phyloP scores from a whole-genome alignment of 2,329 filamentous ascomycete genomes.

The Teratosphaeria destructans region DNA sequence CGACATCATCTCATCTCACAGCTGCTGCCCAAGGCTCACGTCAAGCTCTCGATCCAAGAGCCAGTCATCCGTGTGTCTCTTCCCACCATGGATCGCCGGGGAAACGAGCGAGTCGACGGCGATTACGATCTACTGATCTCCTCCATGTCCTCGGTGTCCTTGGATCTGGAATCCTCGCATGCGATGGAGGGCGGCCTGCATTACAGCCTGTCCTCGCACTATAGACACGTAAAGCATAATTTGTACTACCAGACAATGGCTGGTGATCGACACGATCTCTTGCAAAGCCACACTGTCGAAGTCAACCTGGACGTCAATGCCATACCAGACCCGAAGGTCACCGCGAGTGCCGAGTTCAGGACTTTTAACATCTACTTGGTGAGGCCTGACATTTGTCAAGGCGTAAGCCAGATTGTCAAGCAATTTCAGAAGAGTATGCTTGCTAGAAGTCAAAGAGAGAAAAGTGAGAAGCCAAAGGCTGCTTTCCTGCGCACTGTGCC shows the following conservation, averaged over 20 bases:
- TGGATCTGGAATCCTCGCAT: slow-evolving; percentile 94
- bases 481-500: slow-evolving; percentile 73
- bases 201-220: slow-evolving; percentile 73
- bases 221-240: slow-evolving; percentile 74
- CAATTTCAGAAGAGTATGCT: slow-evolving; percentile 66
- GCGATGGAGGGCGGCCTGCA: slow-evolving; percentile 72
- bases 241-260: slow-evolving; percentile 89
- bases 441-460: slow-evolving; percentile 34
- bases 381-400: slow-evolving; percentile 83
- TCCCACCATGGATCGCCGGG: slow-evolving; percentile 56
- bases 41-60: slow-evolving; percentile 95
- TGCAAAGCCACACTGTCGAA: slow-evolving; percentile 81
- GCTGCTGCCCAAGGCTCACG: slow-evolving; percentile 83
- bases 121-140: slow-evolving; percentile 95
- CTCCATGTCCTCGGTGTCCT: slow-evolving; percentile 82
- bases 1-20: slow-evolving; percentile 67
- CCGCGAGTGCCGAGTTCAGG: slow-evolving; percentile 67
- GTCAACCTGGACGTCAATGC: slow-evolving; percentile 77
- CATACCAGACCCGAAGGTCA: slow-evolving; percentile 73
- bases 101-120: slow-evolving; percentile 45
- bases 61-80: slow-evolving; percentile 84
- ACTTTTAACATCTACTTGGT: slow-evolving; percentile 85
- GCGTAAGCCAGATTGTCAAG: slow-evolving; percentile 79
- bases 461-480: slow-evolving; percentile 29
- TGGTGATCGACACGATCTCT: slow-evolving; percentile 72